Conservation (phyloP, 768 basidiomycete species). For the Lepiota subincarnata region DNA sequence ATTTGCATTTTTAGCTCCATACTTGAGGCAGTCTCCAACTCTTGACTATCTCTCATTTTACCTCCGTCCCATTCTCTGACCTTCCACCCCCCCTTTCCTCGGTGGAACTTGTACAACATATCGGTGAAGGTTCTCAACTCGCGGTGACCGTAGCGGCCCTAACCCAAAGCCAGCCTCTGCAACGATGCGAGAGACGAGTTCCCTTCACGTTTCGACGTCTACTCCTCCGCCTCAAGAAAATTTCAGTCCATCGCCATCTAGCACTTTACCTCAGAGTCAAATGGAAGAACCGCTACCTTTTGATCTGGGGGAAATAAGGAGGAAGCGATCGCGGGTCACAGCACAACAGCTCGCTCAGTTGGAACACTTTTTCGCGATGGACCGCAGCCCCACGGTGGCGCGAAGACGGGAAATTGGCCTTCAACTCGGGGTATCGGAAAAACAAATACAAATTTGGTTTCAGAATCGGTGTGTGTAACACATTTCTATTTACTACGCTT, state of each 20-base stretch:
- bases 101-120: no score
- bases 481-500: constrained; percentile 1
- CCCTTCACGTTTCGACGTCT: neutral
- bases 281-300: neutral
- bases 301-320: neutral
- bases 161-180: neutral
- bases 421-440: constrained; percentile 75
- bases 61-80: no score
- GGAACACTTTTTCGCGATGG: constrained; percentile 63
- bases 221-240: neutral
- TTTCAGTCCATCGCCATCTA: neutral
- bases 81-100: no score
- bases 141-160: no score
- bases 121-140: no score
- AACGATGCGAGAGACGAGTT: neutral
- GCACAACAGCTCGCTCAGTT: constrained; percentile 76
- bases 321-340: constrained; percentile 72
- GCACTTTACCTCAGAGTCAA: no score
- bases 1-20: no score
- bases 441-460: constrained; percentile 89
- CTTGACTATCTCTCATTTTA: no score
- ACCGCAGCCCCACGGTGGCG: constrained; percentile 69
- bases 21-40: no score
- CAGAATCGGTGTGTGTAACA: constrained; percentile 62
- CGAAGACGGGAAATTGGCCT: constrained; percentile 72